Percentiles rank a stretch among this genome's conserved stretches.
phyloP scores from a whole-genome alignment of 2,329 filamentous ascomycete species.

The Penicillium sp. region DNA sequence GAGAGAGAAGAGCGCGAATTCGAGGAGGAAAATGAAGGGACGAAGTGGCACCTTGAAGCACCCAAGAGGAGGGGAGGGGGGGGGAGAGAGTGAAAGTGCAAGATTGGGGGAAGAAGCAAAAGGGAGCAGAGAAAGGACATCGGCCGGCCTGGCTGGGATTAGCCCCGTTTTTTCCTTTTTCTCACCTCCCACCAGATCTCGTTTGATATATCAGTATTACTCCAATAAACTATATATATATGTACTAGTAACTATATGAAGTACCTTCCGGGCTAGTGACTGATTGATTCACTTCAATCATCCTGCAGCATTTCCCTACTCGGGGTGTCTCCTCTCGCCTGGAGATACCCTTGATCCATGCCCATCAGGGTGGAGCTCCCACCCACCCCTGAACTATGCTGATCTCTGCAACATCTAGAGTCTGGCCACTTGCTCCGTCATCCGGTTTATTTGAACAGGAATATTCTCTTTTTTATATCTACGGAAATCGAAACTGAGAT shows the following conservation, averaged over 20 bases:
- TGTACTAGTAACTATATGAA: too few species aligned
- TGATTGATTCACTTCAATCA: too few species aligned
- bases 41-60: not conserved
- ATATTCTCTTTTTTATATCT: not conserved
- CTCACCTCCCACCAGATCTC: not conserved
- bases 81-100: not conserved
- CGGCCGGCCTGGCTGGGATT: not conserved
- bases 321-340: too few species aligned
- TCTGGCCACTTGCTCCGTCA: too few species aligned
- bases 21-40: not conserved
- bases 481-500: not conserved
- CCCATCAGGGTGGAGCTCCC: not conserved
- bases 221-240: not conserved
- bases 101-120: constrained; percentile 7
- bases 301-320: too few species aligned
- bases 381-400: constrained; percentile 5
- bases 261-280: too few species aligned
- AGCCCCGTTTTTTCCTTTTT: not conserved
- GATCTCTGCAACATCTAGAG: constrained; percentile 7
- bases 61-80: not conserved
- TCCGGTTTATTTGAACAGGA: too few species aligned
- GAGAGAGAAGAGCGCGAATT: not conserved
- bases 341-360: too few species aligned
- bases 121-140: not conserved
- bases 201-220: too few species aligned